Conservation (phyloP, 495 filamentous ascomycete species). For the Penicillium desertorum region DNA sequence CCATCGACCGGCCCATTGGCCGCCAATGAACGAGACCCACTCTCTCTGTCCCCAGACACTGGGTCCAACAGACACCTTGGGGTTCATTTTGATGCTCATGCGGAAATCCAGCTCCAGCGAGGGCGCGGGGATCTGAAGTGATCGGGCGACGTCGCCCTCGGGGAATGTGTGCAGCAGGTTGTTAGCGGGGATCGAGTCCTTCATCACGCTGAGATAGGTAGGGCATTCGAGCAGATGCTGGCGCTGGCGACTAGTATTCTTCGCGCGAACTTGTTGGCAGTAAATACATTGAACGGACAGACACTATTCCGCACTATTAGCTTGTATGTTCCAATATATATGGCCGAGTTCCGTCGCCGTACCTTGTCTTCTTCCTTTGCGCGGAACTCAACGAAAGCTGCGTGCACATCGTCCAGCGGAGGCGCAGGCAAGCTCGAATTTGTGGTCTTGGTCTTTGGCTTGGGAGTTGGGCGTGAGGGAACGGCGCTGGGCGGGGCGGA, state of each 20-base stretch:
- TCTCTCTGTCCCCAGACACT: conserved; percentile 58
- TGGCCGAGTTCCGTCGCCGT: conserved; percentile 13
- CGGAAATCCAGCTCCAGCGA: conserved; percentile 60
- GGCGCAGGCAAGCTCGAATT: conserved; percentile 45
- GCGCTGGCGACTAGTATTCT: conserved; percentile 57
- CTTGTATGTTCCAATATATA: neutral
- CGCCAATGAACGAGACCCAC: conserved; percentile 57
- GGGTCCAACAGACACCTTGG: conserved; percentile 52
- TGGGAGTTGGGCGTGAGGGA: conserved; percentile 42
- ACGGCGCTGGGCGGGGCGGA: conserved; percentile 34
- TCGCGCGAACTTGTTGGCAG: conserved; percentile 57
- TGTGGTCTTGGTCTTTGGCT: conserved; percentile 43
- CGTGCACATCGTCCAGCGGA: conserved; percentile 54
- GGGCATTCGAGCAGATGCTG: conserved; percentile 56
- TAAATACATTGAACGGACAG: conserved; percentile 59
- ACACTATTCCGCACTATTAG: conserved; percentile 37
- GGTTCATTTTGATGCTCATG: conserved; percentile 60
- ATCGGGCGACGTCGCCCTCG: conserved; percentile 53
- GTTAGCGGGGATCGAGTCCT: conserved; percentile 58
- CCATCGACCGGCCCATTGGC: conserved; percentile 60
- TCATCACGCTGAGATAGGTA: conserved; percentile 57
- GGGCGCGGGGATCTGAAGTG: conserved; percentile 55
- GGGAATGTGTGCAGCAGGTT: conserved; percentile 57
- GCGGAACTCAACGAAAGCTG: conserved; percentile 57
- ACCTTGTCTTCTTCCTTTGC: conserved; percentile 61